Evolutionary conservation across 495 filamentous ascomycete species (phyloP), one percentile per base, ranked within the genome.

Genomic region (Penicillium silybi): DNA sequence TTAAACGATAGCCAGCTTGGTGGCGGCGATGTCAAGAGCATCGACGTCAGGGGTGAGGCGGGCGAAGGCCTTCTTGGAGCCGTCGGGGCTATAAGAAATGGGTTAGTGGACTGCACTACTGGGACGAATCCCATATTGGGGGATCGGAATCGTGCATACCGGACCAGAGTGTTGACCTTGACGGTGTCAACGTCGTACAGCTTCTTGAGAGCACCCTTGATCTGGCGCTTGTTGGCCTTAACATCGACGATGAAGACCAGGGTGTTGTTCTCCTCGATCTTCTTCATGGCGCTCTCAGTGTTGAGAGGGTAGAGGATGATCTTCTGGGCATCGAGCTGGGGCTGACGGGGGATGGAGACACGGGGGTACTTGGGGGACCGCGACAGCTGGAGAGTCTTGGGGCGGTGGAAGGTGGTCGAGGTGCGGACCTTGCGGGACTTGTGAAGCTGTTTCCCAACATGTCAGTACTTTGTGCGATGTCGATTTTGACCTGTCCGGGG

Each of bases 231-330:
- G 82, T 99, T 99, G 66, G 90, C 83, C 88, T 97, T 96, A 71
- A 90, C 83, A 61, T 99, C 89, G 66, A 96, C 91, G 67, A 97
- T 96, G 80, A 99, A 97, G 62, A 97, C 95, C 19, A 97, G 81
- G 63, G 93, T 96, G 84, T 99, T 96, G 84, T 97, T 89, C 87
- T 97, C 93, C 85, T 97, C 95, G 59, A 97, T 95, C 87, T 96
- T 97, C 90, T 99, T 99, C 90, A 99, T 96, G 66, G 93, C 95
- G 61, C 85, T 89, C 85, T 98, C 93, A 46, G 93, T 97, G 83
- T 99, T 99, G 55, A 98, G 81, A 51, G 78, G 78, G 80, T 88
- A 83, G 62, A 90, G 79, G 69, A 95, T 85, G 68, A 92, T 77
- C 80, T 93, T 92, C 83, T 87, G 84, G 76, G 89, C 87, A 75